Conservation (phyloP, 2,329 filamentous ascomycete species). For the Penicillium sp. region DNA sequence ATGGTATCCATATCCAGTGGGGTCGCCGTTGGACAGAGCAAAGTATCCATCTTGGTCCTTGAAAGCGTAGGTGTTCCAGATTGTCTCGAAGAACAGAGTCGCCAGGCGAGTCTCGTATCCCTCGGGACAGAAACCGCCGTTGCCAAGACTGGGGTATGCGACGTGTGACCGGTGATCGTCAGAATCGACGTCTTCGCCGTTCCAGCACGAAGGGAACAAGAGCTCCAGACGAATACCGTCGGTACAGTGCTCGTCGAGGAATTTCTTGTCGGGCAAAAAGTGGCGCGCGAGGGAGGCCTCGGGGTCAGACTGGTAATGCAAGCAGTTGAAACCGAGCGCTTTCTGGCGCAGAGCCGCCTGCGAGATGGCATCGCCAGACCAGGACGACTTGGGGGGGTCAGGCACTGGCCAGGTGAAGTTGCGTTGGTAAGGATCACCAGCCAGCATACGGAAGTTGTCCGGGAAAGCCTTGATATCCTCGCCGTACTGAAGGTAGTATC, state of each 20-base stretch:
- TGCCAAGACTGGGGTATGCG: slow-evolving; percentile 70
- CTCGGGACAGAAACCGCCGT: slow-evolving; percentile 67
- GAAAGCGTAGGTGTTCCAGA: slow-evolving; percentile 69
- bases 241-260: slow-evolving; percentile 72
- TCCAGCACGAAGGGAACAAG: slow-evolving; percentile 88
- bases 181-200: slow-evolving; percentile 58
- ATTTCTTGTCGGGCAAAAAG: slow-evolving; percentile 70
- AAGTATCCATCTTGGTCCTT: slow-evolving; percentile 60
- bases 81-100: slow-evolving; percentile 78
- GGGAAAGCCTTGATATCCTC: slow-evolving; percentile 67
- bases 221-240: slow-evolving; percentile 77
- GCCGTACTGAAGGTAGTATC: slow-evolving; percentile 78
- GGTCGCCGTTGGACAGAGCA: slow-evolving; percentile 71
- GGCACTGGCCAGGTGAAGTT: slow-evolving; percentile 65
- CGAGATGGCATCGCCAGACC: slow-evolving; percentile 59
- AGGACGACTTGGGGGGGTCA: slow-evolving; percentile 63
- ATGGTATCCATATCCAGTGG: slow-evolving; percentile 67
- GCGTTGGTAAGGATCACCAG: slow-evolving; percentile 63
- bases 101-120: slow-evolving; percentile 63
- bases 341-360: slow-evolving; percentile 70
- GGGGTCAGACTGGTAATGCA: slow-evolving; percentile 64
- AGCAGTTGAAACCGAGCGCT: slow-evolving; percentile 88
- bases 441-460: slow-evolving; percentile 71
- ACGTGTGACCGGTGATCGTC: slow-evolving; percentile 59
- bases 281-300: slow-evolving; percentile 78